Conservation (phyloP, 345 rosid genomes). For the Brassica nigra region DNA sequence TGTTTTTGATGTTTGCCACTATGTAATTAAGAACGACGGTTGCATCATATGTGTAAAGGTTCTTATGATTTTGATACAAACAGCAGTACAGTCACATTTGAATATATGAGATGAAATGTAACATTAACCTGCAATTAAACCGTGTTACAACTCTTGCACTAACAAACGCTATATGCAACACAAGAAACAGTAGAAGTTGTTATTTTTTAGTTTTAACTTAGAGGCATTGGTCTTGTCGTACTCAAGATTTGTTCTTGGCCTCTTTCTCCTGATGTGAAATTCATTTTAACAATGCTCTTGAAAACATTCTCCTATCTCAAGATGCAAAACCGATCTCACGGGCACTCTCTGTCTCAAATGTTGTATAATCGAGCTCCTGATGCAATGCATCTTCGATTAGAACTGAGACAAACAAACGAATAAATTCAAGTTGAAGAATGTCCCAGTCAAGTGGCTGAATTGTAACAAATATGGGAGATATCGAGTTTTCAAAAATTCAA, state of each 20-base stretch:
- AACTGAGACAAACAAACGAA: too few species aligned
- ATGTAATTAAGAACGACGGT: constrained; percentile 16
- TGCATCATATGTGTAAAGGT: constrained; percentile 20
- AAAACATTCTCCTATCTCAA: constrained; percentile 4
- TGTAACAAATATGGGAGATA: too few species aligned
- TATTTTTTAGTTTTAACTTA: not conserved
- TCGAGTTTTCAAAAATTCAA: too few species aligned
- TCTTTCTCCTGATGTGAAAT: constrained; percentile 14
- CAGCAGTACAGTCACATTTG: constrained; percentile 7
- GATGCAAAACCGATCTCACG: not conserved
- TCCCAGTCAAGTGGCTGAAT: too few species aligned
- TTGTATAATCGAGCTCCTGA: constrained; percentile 20
- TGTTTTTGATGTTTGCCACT: not conserved
- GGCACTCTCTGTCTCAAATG: constrained; percentile 12
- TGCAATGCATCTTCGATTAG: too few species aligned
- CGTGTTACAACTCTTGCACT: not conserved
- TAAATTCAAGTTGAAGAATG: too few species aligned
- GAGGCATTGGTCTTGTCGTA: constrained; percentile 27
- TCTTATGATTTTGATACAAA: not conserved
- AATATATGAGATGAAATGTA: constrained; percentile 10
- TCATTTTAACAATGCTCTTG: constrained; percentile 1
- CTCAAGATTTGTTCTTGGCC: constrained; percentile 33
- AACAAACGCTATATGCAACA: too few species aligned
- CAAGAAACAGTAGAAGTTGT: not conserved
- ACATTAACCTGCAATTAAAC: constrained; percentile 57